Conservation (phyloP, 2,329 filamentous ascomycete genomes). For the Xylariaceae sp. region DNA sequence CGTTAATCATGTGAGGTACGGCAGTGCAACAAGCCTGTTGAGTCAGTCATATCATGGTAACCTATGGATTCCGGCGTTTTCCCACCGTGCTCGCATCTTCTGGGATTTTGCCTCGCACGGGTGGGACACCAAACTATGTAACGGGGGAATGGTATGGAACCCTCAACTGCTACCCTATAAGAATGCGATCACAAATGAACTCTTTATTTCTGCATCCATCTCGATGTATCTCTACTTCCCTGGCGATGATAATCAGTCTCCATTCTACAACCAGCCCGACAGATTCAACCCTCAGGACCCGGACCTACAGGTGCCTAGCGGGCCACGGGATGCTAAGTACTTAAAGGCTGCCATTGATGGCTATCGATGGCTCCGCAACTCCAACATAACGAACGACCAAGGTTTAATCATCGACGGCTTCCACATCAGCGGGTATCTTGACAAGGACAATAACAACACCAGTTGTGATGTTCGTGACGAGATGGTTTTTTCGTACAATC, state of each 20-base stretch:
- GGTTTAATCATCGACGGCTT: conserved; percentile 88
- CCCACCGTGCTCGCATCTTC: conserved; percentile 83
- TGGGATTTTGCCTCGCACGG: conserved; percentile 80
- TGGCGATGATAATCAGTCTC: conserved; percentile 75
- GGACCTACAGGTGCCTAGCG: conserved; percentile 44
- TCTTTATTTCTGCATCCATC: conserved; percentile 84
- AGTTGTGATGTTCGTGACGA: conserved; percentile 82
- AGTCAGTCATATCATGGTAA: conserved; percentile 74
- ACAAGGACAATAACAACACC: conserved; percentile 66
- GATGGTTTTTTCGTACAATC: conserved; percentile 96
- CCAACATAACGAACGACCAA: conserved; percentile 78
- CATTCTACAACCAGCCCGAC: conserved; percentile 55
- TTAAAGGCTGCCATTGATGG: conserved; percentile 75
- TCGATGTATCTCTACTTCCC: conserved; percentile 91
- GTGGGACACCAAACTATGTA: conserved; percentile 82
- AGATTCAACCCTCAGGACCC: conserved; percentile 32
- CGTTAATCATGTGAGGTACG: conserved; percentile 34
- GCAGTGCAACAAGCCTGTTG: conserved; percentile 30
- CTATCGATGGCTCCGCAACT: conserved; percentile 79
- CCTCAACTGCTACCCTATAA: conserved; percentile 83
- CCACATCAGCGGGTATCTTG: conserved; percentile 73
- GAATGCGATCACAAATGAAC: conserved; percentile 93
- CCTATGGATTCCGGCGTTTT: conserved; percentile 76
- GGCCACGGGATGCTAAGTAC: conserved; percentile 64
- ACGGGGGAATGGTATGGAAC: conserved; percentile 91